phyloP scores from a whole-genome alignment of 2,329 filamentous ascomycete species.

The Paraconiothyrium sp. region DNA sequence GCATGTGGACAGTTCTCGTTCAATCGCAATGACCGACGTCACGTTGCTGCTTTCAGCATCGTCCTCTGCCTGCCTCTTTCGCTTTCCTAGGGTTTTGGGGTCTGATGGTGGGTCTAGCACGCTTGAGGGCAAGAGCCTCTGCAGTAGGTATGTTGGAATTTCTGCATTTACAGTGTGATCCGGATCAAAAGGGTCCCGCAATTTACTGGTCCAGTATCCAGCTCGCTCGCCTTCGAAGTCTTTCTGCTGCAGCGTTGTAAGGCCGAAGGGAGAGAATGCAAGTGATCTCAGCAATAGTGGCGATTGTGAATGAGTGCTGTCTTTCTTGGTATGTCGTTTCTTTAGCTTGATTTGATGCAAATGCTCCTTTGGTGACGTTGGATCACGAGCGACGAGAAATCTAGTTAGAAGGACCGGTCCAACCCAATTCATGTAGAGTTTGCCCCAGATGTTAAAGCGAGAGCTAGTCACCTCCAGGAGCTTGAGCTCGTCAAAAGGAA shows the following conservation, averaged over 20 bases:
- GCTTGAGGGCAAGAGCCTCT: constrained; percentile 38
- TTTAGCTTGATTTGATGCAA: constrained; percentile 44
- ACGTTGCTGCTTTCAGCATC: background rate
- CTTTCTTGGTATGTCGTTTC: constrained; percentile 31
- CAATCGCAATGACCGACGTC: background rate
- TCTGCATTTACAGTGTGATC: constrained; percentile 46
- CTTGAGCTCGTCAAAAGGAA: constrained; percentile 43
- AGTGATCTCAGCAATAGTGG: constrained; percentile 42
- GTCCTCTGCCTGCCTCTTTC: constrained; percentile 21
- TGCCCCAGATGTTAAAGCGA: constrained; percentile 52
- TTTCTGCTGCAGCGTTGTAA: constrained; percentile 40
- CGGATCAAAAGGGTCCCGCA: constrained; percentile 41
- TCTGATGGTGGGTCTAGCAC: constrained; percentile 29
- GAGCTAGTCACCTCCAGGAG: constrained; percentile 46
- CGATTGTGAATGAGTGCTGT: constrained; percentile 20
- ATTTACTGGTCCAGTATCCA: constrained; percentile 31
- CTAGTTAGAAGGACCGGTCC: constrained; percentile 48
- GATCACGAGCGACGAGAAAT: constrained; percentile 24
- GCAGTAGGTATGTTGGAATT: constrained; percentile 46
- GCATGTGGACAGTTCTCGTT: background rate
- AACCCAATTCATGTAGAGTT: constrained; percentile 48
- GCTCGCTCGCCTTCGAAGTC: constrained; percentile 42
- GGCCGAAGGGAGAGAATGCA: constrained; percentile 46
- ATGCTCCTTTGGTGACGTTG: constrained; percentile 24
- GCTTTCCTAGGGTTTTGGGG: constrained; percentile 21